phyloP scores from a whole-genome alignment of 306 rosid genomes.

The Cucurbita argyrosperma region DNA sequence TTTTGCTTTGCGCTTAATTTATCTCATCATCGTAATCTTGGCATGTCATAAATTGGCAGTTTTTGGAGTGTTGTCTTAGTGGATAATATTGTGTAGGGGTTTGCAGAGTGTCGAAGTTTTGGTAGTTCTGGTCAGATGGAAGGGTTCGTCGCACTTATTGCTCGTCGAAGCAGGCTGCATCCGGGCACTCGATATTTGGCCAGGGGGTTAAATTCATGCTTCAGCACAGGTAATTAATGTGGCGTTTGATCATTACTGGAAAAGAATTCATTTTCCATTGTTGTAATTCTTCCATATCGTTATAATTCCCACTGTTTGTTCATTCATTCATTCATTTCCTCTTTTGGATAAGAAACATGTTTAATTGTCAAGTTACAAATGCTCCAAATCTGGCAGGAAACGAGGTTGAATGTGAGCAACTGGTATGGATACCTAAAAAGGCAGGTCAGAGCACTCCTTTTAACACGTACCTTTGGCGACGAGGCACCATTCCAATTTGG shows the following conservation, averaged over 20 bases:
- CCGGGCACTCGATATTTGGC: constrained; percentile 99
- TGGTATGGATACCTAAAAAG: constrained; percentile 81
- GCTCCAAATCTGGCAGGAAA: constrained; percentile 52
- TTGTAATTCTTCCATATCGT: not conserved
- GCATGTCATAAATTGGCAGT: constrained; percentile 7
- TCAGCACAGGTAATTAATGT: constrained; percentile 67
- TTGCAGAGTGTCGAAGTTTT: constrained; percentile 88
- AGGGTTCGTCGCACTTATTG: constrained; percentile 74
- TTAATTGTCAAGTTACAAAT: not conserved
- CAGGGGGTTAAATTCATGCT: constrained; percentile 92
- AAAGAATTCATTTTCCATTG: not conserved
- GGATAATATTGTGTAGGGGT: constrained; percentile 80
- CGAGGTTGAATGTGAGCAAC: constrained; percentile 98
- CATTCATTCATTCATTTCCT: not conserved
- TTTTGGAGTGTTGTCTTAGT: constrained; percentile 30
- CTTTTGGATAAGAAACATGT: not conserved
- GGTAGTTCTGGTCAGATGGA: constrained; percentile 87
- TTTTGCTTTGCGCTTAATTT: constrained; percentile 34
- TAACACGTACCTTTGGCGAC: constrained; percentile 77
- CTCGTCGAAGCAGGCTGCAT: constrained; percentile 96
- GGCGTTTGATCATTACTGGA: constrained; percentile 1
- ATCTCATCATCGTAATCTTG: not conserved
- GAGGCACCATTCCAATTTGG: constrained; percentile 99
- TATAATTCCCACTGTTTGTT: not conserved
- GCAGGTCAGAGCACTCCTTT: constrained; percentile 85